Base-by-base conservation (phyloP, 495 filamentous ascomycete species). In the Parachaetomium inaequale region DNA sequence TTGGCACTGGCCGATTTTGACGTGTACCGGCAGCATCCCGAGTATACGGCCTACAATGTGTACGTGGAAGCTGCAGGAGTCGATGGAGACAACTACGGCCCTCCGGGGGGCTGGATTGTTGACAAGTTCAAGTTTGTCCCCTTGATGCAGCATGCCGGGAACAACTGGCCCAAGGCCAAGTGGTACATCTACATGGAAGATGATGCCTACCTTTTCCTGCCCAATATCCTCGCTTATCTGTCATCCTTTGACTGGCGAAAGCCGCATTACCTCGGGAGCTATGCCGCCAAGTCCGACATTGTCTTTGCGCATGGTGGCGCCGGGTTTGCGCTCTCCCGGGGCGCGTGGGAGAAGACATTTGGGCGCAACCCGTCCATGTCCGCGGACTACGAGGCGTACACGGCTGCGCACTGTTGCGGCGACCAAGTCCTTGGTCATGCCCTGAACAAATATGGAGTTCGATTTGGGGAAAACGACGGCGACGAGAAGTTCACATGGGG, bases 151-250 rank as follows among this genome's bases (percentile, higher is more conserved):
- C 61, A 63, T 38, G 61, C 61, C 23, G 61, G 61, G 6, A 51
- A 29, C 5, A 63, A 63, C 54, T 51, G 46, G 26, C 53, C 53
- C 19, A 25, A 52, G 4, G 61, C 34, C n/a, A 63, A 63, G 26
- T 63, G 61, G 61, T 63, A 63, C n/a, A 58, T 63, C 28, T 63
- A 63, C 61, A 57, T 57, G 61, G 61, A 63, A 42, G 61, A 63
- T n/a, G 61, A 63, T 34, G 38, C 61, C 15, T 63, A 58, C 8
- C 53, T 63, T 21, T 63, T 63, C n/a, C 45, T 63, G 26, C 43
- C 52, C 21, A 63, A 49, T 45, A 32, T 63, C 25, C 43, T 63
- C 11, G 19, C 17, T 2, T 63, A 63, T n/a, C 53, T 63, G 14
- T 50, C 52, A 17, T 21, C 26, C 4, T 63, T 50, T 8, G 45